phyloP scores from a whole-genome alignment of 805 yeast species.

The Saccharomycopsis lassenensis region DNA sequence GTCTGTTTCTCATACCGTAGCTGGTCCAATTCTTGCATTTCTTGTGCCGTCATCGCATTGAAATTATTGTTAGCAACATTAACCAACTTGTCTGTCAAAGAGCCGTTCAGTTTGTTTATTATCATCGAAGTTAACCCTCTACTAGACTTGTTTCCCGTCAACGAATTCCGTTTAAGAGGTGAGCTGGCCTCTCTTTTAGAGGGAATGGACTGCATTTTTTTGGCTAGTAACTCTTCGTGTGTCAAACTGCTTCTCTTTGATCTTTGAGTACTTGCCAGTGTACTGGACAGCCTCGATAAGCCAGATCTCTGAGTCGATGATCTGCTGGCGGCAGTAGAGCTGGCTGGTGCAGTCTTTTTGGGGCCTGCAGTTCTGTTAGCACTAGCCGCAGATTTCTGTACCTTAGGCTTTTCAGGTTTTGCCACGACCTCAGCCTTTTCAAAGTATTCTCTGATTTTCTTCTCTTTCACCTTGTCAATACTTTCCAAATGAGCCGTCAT shows the following conservation, averaged over 20 bases:
- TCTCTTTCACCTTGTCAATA: slow-evolving; percentile 67
- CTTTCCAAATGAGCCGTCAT: slow-evolving; percentile 48
- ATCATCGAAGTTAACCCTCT: slow-evolving; percentile 10
- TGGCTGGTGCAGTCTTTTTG: slow-evolving; percentile 17
- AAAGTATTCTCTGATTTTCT: slow-evolving; percentile 51
- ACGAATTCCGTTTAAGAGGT: slow-evolving; percentile 39
- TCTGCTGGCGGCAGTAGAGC: slow-evolving; percentile 15
- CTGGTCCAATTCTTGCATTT: slow-evolving; percentile 32
- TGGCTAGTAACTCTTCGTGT: too few species aligned
- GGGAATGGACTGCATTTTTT: too few species aligned
- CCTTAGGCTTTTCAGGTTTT: slow-evolving; percentile 15
- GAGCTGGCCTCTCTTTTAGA: slow-evolving; percentile 63
- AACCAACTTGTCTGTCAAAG: slow-evolving; percentile 7
- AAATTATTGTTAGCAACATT: slow-evolving; percentile 7
- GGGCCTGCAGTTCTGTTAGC: slow-evolving; percentile 4
- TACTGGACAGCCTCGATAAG: too few species aligned
- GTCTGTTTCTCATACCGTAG: slow-evolving; percentile 43
- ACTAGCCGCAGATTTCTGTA: background rate
- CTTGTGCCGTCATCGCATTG: background rate
- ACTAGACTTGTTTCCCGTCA: slow-evolving; percentile 3
- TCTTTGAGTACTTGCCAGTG: slow-evolving; percentile 16
- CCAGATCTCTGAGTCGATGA: slow-evolving; percentile 15
- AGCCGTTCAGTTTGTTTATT: slow-evolving; percentile 1
- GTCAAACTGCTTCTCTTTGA: slow-evolving; percentile 21
- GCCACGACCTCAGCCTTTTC: slow-evolving; percentile 47